phyloP scores from a whole-genome alignment of 192 early-diverging fungal species.

The Borealophlyctis nickersoniae region DNA sequence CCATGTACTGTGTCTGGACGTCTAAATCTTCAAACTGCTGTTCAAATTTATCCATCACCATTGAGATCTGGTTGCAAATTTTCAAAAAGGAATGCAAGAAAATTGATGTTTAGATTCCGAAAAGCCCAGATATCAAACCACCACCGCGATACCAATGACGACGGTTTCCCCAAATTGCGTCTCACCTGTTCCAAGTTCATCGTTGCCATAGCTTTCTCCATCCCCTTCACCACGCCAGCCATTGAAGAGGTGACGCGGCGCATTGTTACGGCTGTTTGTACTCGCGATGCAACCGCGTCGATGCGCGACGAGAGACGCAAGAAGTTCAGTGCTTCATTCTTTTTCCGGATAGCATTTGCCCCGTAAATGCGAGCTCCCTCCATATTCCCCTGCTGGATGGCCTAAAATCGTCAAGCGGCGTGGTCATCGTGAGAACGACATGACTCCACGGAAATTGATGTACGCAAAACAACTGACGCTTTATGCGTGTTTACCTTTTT shows the following conservation, averaged over 20 bases:
- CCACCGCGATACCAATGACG: too few species aligned
- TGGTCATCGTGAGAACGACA: neutral
- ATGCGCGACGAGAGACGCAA: conserved; percentile 84
- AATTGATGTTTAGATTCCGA: conserved; percentile 5
- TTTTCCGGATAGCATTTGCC: conserved; percentile 94
- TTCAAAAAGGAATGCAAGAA: conserved; percentile 18
- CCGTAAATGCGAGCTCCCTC: conserved; percentile 94
- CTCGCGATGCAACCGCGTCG: conserved; percentile 85
- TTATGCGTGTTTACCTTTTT: conserved; percentile 70
- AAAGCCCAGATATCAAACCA: too few species aligned
- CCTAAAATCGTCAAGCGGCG: conserved; percentile 40
- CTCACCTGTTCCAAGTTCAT: conserved; percentile 94
- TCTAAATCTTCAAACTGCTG: conserved; percentile 95
- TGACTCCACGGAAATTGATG: neutral
- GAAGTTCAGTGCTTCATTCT: conserved; percentile 89
- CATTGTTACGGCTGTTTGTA: conserved; percentile 95
- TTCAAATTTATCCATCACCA: conserved; percentile 99
- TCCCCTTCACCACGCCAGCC: conserved; percentile 84
- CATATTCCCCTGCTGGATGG: conserved; percentile 87
- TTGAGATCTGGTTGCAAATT: conserved; percentile 68
- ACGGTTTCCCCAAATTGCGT: neutral
- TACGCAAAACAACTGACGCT: neutral
- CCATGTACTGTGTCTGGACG: conserved; percentile 97
- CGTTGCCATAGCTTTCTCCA: conserved; percentile 89
- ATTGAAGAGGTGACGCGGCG: conserved; percentile 77